These are phyloP conservation scores for Lipomyces yamanashiensis DNA, from an alignment of 805 yeast genomes.

Conservation along the genomic window DNA sequence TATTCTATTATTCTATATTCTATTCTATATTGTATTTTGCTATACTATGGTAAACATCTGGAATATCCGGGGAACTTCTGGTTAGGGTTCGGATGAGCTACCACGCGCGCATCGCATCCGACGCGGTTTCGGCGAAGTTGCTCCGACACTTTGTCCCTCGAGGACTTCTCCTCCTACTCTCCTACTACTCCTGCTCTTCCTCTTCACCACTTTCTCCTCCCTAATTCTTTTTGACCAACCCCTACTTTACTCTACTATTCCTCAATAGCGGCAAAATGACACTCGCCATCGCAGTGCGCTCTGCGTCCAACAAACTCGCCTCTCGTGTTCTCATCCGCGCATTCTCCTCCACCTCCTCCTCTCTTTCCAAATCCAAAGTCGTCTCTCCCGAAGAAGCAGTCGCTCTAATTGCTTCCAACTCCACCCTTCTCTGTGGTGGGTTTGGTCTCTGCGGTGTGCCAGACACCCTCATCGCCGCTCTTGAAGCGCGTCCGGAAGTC, in stretches of 20 bases:
- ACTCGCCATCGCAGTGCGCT: not conserved
- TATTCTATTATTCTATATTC: no score
- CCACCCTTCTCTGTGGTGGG: constrained; percentile 54
- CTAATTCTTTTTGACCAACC: no score
- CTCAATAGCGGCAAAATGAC: no score
- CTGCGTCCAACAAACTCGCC: not conserved
- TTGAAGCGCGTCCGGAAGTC: constrained; percentile 46
- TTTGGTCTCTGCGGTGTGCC: constrained; percentile 57
- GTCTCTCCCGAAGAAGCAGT: constrained; percentile 40
- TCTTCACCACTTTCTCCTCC: no score
- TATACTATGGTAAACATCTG: no score
- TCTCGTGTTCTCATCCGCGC: not conserved
- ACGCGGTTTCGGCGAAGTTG: not conserved
- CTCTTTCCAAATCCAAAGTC: constrained; percentile 8
- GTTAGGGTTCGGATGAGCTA: constrained; percentile 21
- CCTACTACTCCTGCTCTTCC: no score
- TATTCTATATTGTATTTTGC: not conserved
- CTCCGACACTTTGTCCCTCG: no score
- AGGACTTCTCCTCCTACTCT: no score
- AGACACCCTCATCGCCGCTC: constrained; percentile 51
- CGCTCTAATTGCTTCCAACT: constrained; percentile 42
- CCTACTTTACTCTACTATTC: no score
- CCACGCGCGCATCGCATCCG: constrained; percentile 4
- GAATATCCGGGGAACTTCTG: constrained; percentile 9
- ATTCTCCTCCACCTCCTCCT: not conserved